A percentile compares a stretch with the other conserved stretches of the same genome.
Conservation (phyloP, 768 basidiomycete species). For the Naganishia onofrii region DNA sequence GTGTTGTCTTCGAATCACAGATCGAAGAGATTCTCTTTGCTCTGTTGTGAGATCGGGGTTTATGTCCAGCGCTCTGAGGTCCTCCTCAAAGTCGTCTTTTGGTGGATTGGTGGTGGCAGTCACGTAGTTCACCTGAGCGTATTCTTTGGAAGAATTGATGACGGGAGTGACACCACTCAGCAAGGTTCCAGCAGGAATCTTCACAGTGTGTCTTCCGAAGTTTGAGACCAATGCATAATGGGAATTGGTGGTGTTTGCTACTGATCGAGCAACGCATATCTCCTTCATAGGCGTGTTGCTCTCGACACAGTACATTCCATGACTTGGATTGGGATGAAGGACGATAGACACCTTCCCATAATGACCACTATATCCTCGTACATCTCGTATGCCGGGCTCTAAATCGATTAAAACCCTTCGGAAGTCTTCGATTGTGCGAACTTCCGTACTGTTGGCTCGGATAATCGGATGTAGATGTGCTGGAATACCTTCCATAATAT, state of each 20-base stretch:
- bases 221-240: not conserved
- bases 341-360: not conserved
- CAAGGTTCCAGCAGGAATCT: not conserved
- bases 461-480: conserved; percentile 13
- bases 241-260: not conserved
- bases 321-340: not conserved
- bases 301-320: not conserved
- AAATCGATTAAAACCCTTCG: conserved; percentile 24
- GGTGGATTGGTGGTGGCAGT: not conserved
- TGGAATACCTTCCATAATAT: not conserved
- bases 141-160: not conserved
- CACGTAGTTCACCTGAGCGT: conserved; percentile 6
- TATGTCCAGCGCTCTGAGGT: conserved; percentile 15
- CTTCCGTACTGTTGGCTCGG: conserved; percentile 1
- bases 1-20: conserved; percentile 6
- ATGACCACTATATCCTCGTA: conserved; percentile 2
- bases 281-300: not conserved
- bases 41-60: not conserved
- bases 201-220: not conserved
- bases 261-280: not conserved
- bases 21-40: not conserved
- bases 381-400: conserved; percentile 15
- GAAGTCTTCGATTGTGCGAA: conserved; percentile 25
- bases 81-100: conserved; percentile 1
- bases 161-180: not conserved